These are phyloP conservation scores for Micractinium sp. DNA, from an alignment of 139 green algal genomes.

Conservation along the genomic window DNA sequence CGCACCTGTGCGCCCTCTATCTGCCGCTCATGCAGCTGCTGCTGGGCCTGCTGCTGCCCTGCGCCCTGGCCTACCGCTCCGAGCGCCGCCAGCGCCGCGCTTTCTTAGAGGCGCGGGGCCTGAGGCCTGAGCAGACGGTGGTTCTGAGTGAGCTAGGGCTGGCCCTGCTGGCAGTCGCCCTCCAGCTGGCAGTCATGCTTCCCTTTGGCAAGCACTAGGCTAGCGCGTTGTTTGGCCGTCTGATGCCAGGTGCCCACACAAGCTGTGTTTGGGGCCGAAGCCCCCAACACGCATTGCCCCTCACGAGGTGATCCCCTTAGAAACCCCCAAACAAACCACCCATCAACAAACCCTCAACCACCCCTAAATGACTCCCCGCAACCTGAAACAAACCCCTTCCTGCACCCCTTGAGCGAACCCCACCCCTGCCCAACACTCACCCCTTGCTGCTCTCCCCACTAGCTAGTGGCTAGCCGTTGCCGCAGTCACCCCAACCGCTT, in stretches of 20 bases:
- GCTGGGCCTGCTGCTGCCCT: slow-evolving; percentile 1
- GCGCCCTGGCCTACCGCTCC: not conserved
- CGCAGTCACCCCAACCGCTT: too few relatives aligned
- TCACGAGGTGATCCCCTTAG: too few relatives aligned
- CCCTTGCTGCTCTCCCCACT: not conserved
- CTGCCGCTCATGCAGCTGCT: slow-evolving; percentile 18
- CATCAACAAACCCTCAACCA: not conserved
- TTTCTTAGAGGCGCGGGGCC: not conserved
- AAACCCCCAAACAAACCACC: not conserved
- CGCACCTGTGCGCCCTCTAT: not conserved
- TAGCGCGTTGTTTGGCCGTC: too few relatives aligned
- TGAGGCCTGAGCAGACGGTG: not conserved
- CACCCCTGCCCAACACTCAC: not conserved
- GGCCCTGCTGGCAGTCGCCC: not conserved
- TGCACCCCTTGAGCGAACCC: not conserved
- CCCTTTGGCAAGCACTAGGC: not conserved
- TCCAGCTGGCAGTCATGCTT: not conserved
- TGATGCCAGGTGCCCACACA: too few relatives aligned
- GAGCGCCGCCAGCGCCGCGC: not conserved
- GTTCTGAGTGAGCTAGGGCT: not conserved
- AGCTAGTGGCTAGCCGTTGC: too few relatives aligned
- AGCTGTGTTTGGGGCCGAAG: not conserved
- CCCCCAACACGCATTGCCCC: too few relatives aligned
- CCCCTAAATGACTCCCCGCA: too few relatives aligned
- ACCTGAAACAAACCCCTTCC: not conserved